Conservation (phyloP, 768 basidiomycete genomes). For the Hypholoma fasciculare region DNA sequence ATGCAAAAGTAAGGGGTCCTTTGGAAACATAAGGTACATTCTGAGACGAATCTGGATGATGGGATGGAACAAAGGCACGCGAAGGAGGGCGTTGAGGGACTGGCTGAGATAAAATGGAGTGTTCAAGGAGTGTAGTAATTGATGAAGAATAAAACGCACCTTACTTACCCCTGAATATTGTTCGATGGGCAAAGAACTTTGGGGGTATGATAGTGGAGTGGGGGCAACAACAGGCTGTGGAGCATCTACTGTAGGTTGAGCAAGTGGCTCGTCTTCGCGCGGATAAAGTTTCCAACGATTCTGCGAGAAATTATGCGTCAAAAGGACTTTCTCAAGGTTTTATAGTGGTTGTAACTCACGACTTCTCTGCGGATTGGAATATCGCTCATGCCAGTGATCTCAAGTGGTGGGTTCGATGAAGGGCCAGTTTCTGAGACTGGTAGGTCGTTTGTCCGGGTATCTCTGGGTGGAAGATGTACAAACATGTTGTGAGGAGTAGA, state of each 20-base stretch:
- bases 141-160: neutral
- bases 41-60: too few relatives aligned
- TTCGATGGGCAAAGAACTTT: neutral
- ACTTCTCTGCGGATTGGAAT: constrained; percentile 17
- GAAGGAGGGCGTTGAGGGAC: neutral
- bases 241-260: neutral
- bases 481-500: constrained; percentile 16
- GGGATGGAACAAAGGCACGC: too few relatives aligned
- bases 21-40: too few relatives aligned
- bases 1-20: too few relatives aligned
- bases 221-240: neutral
- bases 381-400: constrained; percentile 1
- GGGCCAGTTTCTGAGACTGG: constrained; percentile 8
- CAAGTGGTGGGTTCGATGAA: neutral
- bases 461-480: constrained; percentile 21
- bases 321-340: neutral
- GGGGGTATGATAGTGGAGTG: neutral
- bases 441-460: constrained; percentile 13
- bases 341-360: constrained; percentile 10
- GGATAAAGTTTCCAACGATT: constrained; percentile 17
- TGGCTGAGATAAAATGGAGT: neutral
- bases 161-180: neutral
- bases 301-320: neutral
- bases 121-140: neutral
- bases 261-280: constrained; percentile 8